Evolutionary conservation across 169 alveolate species (phyloP).

Genomic region (Plasmodium vinckei): DNA sequence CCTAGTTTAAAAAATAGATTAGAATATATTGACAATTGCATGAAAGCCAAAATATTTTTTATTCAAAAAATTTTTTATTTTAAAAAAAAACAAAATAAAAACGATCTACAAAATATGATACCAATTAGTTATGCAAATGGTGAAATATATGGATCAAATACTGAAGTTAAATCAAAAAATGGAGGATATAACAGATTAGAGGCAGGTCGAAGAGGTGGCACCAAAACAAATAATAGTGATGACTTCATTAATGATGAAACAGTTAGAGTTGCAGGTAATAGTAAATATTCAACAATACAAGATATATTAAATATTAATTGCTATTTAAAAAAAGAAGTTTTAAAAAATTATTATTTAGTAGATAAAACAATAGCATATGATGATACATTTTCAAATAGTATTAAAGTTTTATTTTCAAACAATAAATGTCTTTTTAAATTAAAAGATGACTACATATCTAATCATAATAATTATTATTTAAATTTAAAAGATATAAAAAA

Average conservation of each 20-base stretch:
- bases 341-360: conserved; percentile 28
- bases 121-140: not conserved
- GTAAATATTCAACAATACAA: not conserved
- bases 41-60: conserved; percentile 43
- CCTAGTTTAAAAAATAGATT: conserved; percentile 69
- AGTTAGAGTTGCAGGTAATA: too few species aligned
- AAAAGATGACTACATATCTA: conserved; percentile 24
- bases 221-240: not conserved
- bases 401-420: conserved; percentile 2
- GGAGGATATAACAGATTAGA: too few species aligned
- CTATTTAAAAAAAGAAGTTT: conserved; percentile 23
- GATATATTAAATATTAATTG: conserved; percentile 42
- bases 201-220: not conserved
- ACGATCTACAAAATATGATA: not conserved
- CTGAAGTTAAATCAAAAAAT: too few species aligned
- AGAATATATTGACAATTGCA: conserved; percentile 48
- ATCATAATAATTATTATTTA: conserved; percentile 23
- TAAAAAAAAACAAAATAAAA: conserved; percentile 15
- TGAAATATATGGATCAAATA: not conserved
- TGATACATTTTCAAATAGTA: not conserved
- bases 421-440: conserved; percentile 49
- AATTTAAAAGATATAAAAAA: conserved; percentile 56
- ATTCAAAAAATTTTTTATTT: conserved; percentile 21
- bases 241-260: too few species aligned
- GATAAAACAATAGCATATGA: conserved; percentile 52